These are phyloP conservation scores for Escallonia herrerae DNA, from an alignment of 129 eudicot genomes.

Conservation along the genomic window DNA sequence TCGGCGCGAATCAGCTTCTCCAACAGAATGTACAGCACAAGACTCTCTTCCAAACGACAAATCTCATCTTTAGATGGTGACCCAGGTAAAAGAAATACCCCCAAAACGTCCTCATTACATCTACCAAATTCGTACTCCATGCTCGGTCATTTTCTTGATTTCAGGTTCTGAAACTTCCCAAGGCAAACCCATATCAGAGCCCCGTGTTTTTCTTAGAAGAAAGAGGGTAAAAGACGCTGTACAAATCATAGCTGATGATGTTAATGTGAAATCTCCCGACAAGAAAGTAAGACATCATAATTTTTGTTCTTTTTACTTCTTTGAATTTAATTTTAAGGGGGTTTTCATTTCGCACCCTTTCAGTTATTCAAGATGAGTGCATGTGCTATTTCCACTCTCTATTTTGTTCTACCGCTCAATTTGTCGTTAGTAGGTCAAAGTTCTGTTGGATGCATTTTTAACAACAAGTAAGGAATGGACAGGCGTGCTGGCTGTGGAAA, in stretches of 20 bases:
- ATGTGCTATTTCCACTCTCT: background rate
- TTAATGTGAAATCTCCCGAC: conserved; percentile 23
- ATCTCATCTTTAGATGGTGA: conserved; percentile 16
- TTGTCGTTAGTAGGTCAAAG: background rate
- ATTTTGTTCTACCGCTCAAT: background rate
- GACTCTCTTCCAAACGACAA: conserved; percentile 27
- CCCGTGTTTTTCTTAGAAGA: conserved; percentile 44
- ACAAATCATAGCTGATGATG: conserved; percentile 16
- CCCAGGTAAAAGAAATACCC: conserved; percentile 2
- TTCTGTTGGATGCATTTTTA: background rate
- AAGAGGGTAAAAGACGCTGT: conserved; percentile 39
- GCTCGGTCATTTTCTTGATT: background rate
- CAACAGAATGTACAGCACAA: conserved; percentile 21
- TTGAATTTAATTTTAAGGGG: background rate
- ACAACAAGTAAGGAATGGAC: background rate
- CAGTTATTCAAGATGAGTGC: background rate
- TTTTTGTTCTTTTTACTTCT: background rate
- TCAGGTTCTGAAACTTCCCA: conserved; percentile 18
- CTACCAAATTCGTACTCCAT: background rate
- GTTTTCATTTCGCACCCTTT: background rate
- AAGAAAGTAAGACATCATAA: conserved; percentile 18
- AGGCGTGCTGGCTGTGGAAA: no score
- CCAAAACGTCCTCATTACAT: background rate
- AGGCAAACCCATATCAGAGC: conserved; percentile 17
- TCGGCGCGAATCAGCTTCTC: conserved; percentile 15